phyloP scores from a whole-genome alignment of 495 filamentous ascomycete genomes.

The Penicillium cinerascens region DNA sequence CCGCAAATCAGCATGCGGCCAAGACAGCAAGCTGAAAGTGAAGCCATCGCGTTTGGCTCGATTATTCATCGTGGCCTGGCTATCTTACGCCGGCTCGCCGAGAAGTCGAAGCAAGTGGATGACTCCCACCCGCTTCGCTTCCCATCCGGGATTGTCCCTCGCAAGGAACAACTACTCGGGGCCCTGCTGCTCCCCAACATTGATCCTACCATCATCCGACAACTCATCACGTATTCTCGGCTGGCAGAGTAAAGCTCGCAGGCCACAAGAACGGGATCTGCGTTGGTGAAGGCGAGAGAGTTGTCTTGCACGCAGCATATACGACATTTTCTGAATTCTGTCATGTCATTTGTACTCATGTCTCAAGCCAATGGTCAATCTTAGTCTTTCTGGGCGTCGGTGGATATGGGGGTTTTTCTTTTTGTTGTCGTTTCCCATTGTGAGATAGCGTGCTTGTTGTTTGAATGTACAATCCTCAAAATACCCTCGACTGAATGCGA shows the following conservation, averaged over 20 bases:
- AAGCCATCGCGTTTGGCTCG: constrained; percentile 45
- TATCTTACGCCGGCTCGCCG: constrained; percentile 64
- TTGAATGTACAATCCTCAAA: constrained; percentile 43
- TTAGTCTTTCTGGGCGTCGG: constrained; percentile 21
- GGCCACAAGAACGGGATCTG: neutral
- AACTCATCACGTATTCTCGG: constrained; percentile 68
- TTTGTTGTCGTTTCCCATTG: constrained; percentile 12
- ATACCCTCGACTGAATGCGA: constrained; percentile 37
- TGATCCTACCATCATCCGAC: constrained; percentile 60
- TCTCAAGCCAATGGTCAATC: constrained; percentile 20
- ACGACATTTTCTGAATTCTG: constrained; percentile 24
- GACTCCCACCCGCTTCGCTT: constrained; percentile 41
- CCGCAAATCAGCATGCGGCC: constrained; percentile 36
- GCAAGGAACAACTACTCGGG: constrained; percentile 65
- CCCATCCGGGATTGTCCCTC: constrained; percentile 63
- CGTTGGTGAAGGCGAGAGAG: constrained; percentile 11
- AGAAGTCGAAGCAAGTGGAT: constrained; percentile 66
- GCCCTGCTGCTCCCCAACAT: constrained; percentile 62
- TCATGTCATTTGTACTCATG: constrained; percentile 35
- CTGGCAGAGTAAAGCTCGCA: constrained; percentile 45
- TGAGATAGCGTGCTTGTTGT: constrained; percentile 38
- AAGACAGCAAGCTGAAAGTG: constrained; percentile 38
- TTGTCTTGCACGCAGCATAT: constrained; percentile 16
- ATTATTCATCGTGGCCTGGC: constrained; percentile 69
- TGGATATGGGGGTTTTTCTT: constrained; percentile 19